Conservation (phyloP, 1,284 basidiomycete genomes). For the Apiotrichum veenhuisii region DNA sequence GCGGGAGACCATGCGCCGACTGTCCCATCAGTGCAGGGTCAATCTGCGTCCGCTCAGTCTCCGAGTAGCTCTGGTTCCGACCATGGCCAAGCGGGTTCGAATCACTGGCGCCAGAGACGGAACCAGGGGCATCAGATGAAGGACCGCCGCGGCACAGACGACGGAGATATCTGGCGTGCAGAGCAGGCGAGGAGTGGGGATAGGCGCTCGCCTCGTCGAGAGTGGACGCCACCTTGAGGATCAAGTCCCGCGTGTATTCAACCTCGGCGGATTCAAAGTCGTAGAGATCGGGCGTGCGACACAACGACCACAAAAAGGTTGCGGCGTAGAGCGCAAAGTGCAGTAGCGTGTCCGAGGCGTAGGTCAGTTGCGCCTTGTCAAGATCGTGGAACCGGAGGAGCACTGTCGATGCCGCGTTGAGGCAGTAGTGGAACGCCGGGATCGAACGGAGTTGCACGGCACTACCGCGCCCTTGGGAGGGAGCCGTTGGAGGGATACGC, state of each 20-base stretch:
- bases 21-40: not conserved
- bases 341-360: slow-evolving; percentile 37
- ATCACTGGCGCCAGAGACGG: not conserved
- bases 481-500: slow-evolving; percentile 22
- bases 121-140: not conserved
- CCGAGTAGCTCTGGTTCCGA: not conserved
- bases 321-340: slow-evolving; percentile 42
- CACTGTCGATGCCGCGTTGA: slow-evolving; percentile 33
- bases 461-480: slow-evolving; percentile 3
- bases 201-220: slow-evolving; percentile 31
- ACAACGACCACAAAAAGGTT: slow-evolving; percentile 32
- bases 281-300: slow-evolving; percentile 29
- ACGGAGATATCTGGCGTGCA: slow-evolving; percentile 36
- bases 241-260: slow-evolving; percentile 34
- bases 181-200: slow-evolving; percentile 28
- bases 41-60: slow-evolving; percentile 1
- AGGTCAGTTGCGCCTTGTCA: slow-evolving; percentile 29
- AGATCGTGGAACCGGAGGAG: slow-evolving; percentile 30
- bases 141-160: slow-evolving; percentile 20
- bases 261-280: slow-evolving; percentile 31
- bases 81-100: not conserved
- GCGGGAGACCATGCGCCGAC: not conserved
- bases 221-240: slow-evolving; percentile 29
- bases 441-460: slow-evolving; percentile 24
- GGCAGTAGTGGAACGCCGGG: slow-evolving; percentile 35